A percentile compares a stretch with the other conserved stretches of the same genome.
Conservation (phyloP, 352 stramenopile species). For the Phytophthora hybrid region DNA sequence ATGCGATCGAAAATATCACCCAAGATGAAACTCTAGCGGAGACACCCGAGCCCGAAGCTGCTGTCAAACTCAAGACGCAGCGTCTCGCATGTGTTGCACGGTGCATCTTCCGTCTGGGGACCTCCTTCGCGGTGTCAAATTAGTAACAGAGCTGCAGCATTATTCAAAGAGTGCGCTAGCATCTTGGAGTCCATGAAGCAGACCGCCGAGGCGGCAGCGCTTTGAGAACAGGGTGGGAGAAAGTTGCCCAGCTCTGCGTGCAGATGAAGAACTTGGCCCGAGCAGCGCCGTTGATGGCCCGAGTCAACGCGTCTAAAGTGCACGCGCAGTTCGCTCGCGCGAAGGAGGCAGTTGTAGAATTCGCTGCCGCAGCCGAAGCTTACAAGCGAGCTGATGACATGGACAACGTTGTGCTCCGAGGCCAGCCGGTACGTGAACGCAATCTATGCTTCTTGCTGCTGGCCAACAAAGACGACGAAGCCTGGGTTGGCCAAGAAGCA, state of each 20-base stretch:
- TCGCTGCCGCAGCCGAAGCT: slow-evolving; percentile 83
- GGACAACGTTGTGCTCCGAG: slow-evolving; percentile 92
- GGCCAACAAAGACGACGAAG: slow-evolving; percentile 92
- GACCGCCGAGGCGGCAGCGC: slow-evolving; percentile 81
- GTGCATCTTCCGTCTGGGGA: slow-evolving; percentile 92
- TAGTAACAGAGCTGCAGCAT: slow-evolving; percentile 72
- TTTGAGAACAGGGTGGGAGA: slow-evolving; percentile 92
- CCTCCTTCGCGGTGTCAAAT: slow-evolving; percentile 82
- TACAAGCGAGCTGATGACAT: slow-evolving; percentile 91
- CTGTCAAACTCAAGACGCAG: slow-evolving; percentile 59
- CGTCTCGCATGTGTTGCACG: slow-evolving; percentile 88
- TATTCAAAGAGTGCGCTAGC: slow-evolving; percentile 88
- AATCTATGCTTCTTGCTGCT: slow-evolving; percentile 96
- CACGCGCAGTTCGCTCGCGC: slow-evolving; percentile 92
- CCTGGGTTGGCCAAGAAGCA: slow-evolving; percentile 90
- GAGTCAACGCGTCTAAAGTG: slow-evolving; percentile 90
- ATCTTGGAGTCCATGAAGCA: slow-evolving; percentile 94
- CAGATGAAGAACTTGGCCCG: slow-evolving; percentile 90
- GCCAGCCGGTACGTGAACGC: slow-evolving; percentile 84
- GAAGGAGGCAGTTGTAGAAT: slow-evolving; percentile 87
- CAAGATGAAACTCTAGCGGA: slow-evolving; percentile 28
- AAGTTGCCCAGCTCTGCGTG: slow-evolving; percentile 93
- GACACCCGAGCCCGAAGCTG: slow-evolving; percentile 21
- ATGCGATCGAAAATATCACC: slow-evolving; percentile 61
- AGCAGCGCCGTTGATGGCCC: slow-evolving; percentile 87